Evolutionary conservation across 768 basidiomycete species (phyloP).

Genomic region (Kwoniella newhampshirensis): DNA sequence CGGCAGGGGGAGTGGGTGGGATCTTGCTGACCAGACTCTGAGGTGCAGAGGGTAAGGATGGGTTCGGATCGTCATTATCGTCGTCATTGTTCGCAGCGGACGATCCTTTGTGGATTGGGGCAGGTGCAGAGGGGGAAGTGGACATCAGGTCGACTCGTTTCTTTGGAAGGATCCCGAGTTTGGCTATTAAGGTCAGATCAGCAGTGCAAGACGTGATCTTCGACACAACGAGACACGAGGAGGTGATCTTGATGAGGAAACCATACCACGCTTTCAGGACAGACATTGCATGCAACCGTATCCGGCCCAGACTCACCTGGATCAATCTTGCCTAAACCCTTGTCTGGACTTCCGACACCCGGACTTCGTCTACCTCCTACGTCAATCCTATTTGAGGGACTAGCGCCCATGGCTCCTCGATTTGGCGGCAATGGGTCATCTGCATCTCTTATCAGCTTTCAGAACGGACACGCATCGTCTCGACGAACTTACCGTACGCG

Average conservation of each 20-base stretch:
- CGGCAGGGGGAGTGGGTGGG: constrained; percentile 43
- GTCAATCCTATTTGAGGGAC: constrained; percentile 13
- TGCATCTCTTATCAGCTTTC: background rate
- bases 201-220: background rate
- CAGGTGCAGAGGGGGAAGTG: constrained; percentile 33
- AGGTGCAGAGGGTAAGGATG: constrained; percentile 26
- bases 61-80: constrained; percentile 39
- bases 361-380: constrained; percentile 26
- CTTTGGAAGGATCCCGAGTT: constrained; percentile 53
- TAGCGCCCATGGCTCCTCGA: constrained; percentile 8
- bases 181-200: constrained; percentile 38
- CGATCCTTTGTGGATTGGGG: constrained; percentile 8
- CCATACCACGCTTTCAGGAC: too few species aligned
- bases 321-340: constrained; percentile 42
- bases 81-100: constrained; percentile 10
- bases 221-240: too few species aligned
- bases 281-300: background rate
- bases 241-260: too few species aligned
- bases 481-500: constrained; percentile 42
- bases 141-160: constrained; percentile 49
- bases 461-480: background rate
- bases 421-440: constrained; percentile 38
- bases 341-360: constrained; percentile 34
- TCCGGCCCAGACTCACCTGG: constrained; percentile 27
- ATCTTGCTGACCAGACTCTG: constrained; percentile 33